Percentiles rank a stretch among this genome's conserved stretches.
Conservation (phyloP, 805 yeast species). For the Zygoascus flipseniorum region DNA sequence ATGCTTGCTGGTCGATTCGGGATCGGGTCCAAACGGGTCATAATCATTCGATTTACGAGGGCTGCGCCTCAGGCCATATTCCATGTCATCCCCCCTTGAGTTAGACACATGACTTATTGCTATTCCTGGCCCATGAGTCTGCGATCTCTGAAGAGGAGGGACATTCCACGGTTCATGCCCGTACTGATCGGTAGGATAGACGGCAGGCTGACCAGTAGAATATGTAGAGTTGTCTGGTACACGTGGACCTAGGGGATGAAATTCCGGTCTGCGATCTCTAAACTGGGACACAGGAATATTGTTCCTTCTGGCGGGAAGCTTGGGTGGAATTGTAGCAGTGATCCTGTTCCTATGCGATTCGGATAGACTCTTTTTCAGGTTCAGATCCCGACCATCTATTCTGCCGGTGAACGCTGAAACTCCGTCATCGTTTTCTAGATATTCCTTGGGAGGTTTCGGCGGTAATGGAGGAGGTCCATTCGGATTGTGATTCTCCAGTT, state of each 20-base stretch:
- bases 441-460: background rate
- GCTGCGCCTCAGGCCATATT: background rate
- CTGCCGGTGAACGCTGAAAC: background rate
- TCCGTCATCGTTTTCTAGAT: background rate
- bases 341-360: background rate
- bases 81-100: background rate
- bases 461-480: background rate
- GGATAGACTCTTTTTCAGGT: background rate
- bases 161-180: background rate
- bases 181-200: background rate
- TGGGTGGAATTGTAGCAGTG: background rate
- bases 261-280: conserved; percentile 9
- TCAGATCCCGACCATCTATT: background rate
- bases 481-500: background rate
- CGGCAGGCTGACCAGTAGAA: background rate
- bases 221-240: background rate
- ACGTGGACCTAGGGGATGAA: conserved; percentile 16
- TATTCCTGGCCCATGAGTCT: background rate
- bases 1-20: background rate
- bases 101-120: background rate
- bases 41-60: background rate
- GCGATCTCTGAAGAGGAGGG: background rate
- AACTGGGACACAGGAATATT: conserved; percentile 5
- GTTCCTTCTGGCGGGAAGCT: background rate
- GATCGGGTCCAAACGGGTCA: background rate